Evolutionary conservation across 306 rosid species (phyloP), one percentile per base, ranked within the genome.

Genomic region (Vachellia collinsii): DNA sequence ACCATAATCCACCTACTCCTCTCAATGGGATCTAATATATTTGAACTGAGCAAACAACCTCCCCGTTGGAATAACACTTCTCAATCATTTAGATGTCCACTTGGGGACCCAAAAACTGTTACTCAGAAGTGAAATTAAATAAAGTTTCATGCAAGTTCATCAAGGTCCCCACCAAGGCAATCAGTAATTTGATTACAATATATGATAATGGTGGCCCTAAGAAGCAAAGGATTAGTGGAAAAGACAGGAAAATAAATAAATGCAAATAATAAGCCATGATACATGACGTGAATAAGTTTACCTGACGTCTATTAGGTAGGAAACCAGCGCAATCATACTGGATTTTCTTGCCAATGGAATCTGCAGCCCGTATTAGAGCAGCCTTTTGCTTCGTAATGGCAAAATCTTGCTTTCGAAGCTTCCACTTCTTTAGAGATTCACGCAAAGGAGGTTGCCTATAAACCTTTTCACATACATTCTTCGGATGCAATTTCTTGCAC

Each of bases 401-500:
- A 82, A 88, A 84, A 58, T 90, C 98, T 82, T 87, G 98, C 90
- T 91, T 93, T 82, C 84, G 88, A 81, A 87, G 88, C 82, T 92
- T 95, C 43, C 90, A 90, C 85, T 90, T 95, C 87, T 90, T 95
- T 83, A 89, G 78, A 73, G 99, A 91, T 70, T 91, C 94, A 1
- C 97, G 99, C 77, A 95, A 76, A 58, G 98, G 89, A 78, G 99
- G 96, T 76, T 95, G 99, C 86, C 99, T 87, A 76, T 79, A 95
- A 77, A 95, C 99, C 83, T 93, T 95, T 90, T 95, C 96, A 47
- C 99, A 95, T 9, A 95, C 99, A 86, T 91, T 85, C 86, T 93
- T 95, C 43, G 99, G 99, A 80, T 93, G 99, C 91, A 93, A 87
- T 80, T 88, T 89, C 88, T 90, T 93, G 85, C 97, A 95, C 99